These are phyloP conservation scores for Paramyrothecium sp. DNA, from an alignment of 2,329 filamentous ascomycete species.

Conservation along the genomic window DNA sequence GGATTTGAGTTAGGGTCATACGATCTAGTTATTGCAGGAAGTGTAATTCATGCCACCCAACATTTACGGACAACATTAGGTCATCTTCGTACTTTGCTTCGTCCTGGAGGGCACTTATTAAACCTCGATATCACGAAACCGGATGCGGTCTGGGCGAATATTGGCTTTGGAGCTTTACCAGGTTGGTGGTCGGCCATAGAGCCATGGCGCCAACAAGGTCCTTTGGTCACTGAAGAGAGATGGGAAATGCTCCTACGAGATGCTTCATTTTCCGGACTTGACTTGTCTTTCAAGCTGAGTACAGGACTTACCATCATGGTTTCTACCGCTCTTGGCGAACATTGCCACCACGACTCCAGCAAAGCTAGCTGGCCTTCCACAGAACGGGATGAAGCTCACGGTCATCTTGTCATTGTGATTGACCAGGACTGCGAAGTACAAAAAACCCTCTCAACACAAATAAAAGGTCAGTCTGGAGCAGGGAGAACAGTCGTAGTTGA, in stretches of 20 bases:
- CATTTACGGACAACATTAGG: slow-evolving; percentile 18
- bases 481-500: background rate
- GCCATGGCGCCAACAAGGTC: slow-evolving; percentile 1
- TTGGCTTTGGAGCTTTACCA: slow-evolving; percentile 25
- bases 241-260: slow-evolving; percentile 7
- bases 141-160: slow-evolving; percentile 8
- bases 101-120: slow-evolving; percentile 24
- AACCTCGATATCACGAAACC: slow-evolving; percentile 15
- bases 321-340: slow-evolving; percentile 1
- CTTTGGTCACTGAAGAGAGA: background rate
- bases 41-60: slow-evolving; percentile 26
- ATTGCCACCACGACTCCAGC: slow-evolving; percentile 16
- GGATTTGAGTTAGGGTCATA: slow-evolving; percentile 8
- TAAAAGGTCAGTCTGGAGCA: background rate
- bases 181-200: slow-evolving; percentile 34
- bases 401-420: too few species aligned
- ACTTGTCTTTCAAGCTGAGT: slow-evolving; percentile 2
- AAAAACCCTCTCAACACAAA: background rate
- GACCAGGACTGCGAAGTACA: too few species aligned
- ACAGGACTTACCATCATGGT: slow-evolving; percentile 3
- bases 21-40: slow-evolving; percentile 24
- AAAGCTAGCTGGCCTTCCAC: too few species aligned
- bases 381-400: too few species aligned
- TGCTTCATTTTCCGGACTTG: slow-evolving; percentile 8
- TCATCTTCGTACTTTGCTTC: slow-evolving; percentile 17